These are phyloP conservation scores for Ogataea nonfermentans DNA, from an alignment of 805 yeast genomes.

Conservation along the genomic window DNA sequence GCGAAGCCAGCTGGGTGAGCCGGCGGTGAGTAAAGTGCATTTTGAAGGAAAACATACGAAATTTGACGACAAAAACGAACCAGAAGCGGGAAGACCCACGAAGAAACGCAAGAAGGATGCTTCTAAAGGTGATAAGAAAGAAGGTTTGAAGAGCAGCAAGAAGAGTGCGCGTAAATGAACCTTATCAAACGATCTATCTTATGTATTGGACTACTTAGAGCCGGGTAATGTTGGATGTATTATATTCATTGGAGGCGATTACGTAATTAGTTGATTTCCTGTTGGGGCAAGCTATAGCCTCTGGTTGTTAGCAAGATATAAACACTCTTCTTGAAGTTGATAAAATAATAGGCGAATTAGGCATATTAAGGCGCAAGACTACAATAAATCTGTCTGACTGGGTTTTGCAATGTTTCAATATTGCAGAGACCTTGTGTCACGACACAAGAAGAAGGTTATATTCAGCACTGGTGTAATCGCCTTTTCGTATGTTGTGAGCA, in stretches of 20 bases:
- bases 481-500: conserved; percentile 41
- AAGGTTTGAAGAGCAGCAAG: neutral
- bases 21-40: conserved; percentile 52
- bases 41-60: conserved; percentile 56
- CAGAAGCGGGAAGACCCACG: conserved; percentile 2
- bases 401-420: conserved; percentile 32
- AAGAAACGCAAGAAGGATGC: conserved; percentile 3
- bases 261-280: conserved; percentile 11
- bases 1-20: conserved; percentile 29
- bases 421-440: conserved; percentile 37
- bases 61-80: conserved; percentile 31
- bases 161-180: neutral
- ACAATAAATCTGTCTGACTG: neutral
- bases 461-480: conserved; percentile 46
- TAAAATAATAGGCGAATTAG: neutral
- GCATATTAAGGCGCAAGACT: neutral
- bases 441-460: conserved; percentile 45
- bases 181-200: neutral
- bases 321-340: conserved; percentile 1
- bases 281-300: conserved; percentile 22
- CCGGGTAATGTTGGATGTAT: conserved; percentile 4
- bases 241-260: neutral
- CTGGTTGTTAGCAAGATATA: conserved; percentile 9
- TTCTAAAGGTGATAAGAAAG: neutral
- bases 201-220: conserved; percentile 1